Conservation (phyloP, 345 rosid genomes). For the Hibiscus trionum region DNA sequence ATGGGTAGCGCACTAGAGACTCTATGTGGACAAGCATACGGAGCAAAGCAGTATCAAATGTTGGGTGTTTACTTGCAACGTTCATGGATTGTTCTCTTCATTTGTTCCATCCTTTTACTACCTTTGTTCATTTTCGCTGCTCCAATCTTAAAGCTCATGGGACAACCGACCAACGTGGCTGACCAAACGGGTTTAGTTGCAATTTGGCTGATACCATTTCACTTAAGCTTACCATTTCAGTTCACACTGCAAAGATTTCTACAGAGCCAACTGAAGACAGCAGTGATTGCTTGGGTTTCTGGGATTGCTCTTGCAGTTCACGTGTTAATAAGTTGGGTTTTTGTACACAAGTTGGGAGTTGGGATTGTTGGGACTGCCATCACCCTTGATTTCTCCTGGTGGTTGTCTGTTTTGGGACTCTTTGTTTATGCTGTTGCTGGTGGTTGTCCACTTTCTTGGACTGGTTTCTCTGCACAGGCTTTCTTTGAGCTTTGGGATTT, state of each 20-base stretch:
- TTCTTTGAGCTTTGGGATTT: conserved; percentile 44
- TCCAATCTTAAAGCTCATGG: conserved; percentile 40
- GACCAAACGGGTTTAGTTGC: conserved; percentile 45
- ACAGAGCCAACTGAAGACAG: conserved; percentile 49
- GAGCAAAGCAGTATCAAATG: conserved; percentile 38
- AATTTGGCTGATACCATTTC: conserved; percentile 49
- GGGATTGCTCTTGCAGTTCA: conserved; percentile 35
- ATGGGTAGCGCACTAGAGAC: conserved; percentile 62
- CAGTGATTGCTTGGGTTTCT: conserved; percentile 37
- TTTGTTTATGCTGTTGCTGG: conserved; percentile 34
- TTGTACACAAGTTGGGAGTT: conserved; percentile 38
- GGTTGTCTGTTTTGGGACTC: conserved; percentile 43
- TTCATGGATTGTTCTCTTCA: conserved; percentile 43
- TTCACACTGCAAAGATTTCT: conserved; percentile 48
- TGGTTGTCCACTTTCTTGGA: conserved; percentile 50
- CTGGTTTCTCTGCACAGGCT: conserved; percentile 50
- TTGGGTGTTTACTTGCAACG: conserved; percentile 50
- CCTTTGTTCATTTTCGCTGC: conserved; percentile 39
- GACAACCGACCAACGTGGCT: conserved; percentile 42
- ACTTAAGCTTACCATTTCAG: conserved; percentile 50
- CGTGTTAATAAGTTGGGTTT: conserved; percentile 39
- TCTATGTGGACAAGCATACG: conserved; percentile 51
- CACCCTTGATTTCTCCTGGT: conserved; percentile 52
- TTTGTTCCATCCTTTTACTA: conserved; percentile 33
- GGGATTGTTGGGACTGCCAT: conserved; percentile 43